Percentiles rank a stretch among this genome's conserved stretches.
Evolutionary conservation across 2,329 filamentous ascomycete genomes (phyloP).

Genomic region (Cladosporium sp.): DNA sequence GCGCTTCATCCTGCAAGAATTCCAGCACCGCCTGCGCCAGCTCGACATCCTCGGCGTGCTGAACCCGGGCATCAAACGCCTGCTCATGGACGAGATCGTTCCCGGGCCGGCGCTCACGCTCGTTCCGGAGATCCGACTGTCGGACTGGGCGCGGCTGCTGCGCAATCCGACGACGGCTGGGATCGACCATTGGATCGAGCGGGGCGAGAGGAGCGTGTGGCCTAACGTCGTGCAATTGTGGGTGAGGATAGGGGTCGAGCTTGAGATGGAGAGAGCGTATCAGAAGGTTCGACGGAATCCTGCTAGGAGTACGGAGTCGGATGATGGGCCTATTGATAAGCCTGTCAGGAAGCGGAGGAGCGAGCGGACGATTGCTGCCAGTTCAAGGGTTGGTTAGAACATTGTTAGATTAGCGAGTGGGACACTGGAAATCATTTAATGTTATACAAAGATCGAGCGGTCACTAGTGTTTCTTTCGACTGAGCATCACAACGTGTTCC

Average conservation of each 20-base stretch:
- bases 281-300: slow-evolving; percentile 60
- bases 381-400: background rate
- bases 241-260: slow-evolving; percentile 80
- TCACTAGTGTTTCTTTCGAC: background rate
- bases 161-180: slow-evolving; percentile 76
- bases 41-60: slow-evolving; percentile 67
- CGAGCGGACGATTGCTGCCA: background rate
- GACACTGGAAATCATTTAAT: background rate
- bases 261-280: slow-evolving; percentile 83
- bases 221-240: slow-evolving; percentile 80
- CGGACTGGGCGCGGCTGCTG: slow-evolving; percentile 76
- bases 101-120: slow-evolving; percentile 77
- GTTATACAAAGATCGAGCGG: background rate
- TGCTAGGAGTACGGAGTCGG: background rate
- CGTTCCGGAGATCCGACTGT: slow-evolving; percentile 72
- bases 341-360: background rate
- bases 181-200: slow-evolving; percentile 79
- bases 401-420: background rate
- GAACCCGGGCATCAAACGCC: slow-evolving; percentile 25
- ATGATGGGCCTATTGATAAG: background rate
- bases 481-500: background rate
- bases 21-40: slow-evolving; percentile 78
- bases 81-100: slow-evolving; percentile 61
- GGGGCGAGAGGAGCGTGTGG: slow-evolving; percentile 88
- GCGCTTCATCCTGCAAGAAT: slow-evolving; percentile 71